These are phyloP conservation scores for Paecilomyces sp. DNA, from an alignment of 2,329 filamentous ascomycete genomes.

Conservation along the genomic window DNA sequence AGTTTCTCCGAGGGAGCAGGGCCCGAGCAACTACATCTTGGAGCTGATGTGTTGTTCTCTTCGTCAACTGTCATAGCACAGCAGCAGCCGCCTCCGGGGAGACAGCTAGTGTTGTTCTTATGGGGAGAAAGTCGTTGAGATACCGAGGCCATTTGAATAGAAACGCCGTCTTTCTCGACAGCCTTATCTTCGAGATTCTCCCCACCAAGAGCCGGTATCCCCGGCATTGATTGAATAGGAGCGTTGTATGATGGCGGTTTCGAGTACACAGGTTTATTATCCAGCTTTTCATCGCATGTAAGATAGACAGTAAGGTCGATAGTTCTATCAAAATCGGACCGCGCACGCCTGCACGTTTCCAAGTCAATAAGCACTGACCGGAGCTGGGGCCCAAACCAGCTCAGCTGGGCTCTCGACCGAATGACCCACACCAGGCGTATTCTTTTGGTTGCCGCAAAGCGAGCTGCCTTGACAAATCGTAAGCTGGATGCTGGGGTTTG, in stretches of 20 bases:
- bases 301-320: constrained; percentile 49
- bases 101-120: constrained; percentile 10
- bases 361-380: constrained; percentile 39
- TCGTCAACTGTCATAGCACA: constrained; percentile 43
- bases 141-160: constrained; percentile 12
- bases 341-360: constrained; percentile 22
- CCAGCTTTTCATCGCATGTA: constrained; percentile 45
- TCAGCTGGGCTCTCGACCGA: constrained; percentile 45
- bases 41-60: constrained; percentile 31
- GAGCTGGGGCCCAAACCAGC: constrained; percentile 48
- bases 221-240: background rate
- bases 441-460: constrained; percentile 38
- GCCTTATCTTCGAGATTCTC: constrained; percentile 6
- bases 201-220: background rate
- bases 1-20: constrained; percentile 6
- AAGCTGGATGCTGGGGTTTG: background rate
- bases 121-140: constrained; percentile 3
- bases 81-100: constrained; percentile 36
- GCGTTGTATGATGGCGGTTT: background rate
- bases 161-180: constrained; percentile 15
- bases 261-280: constrained; percentile 20
- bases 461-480: constrained; percentile 6
- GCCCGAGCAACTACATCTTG: constrained; percentile 30
- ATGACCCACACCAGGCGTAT: constrained; percentile 54
- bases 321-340: constrained; percentile 29